phyloP scores from a whole-genome alignment of 2,329 filamentous ascomycete species.

The Fusarium praegraminearum region DNA sequence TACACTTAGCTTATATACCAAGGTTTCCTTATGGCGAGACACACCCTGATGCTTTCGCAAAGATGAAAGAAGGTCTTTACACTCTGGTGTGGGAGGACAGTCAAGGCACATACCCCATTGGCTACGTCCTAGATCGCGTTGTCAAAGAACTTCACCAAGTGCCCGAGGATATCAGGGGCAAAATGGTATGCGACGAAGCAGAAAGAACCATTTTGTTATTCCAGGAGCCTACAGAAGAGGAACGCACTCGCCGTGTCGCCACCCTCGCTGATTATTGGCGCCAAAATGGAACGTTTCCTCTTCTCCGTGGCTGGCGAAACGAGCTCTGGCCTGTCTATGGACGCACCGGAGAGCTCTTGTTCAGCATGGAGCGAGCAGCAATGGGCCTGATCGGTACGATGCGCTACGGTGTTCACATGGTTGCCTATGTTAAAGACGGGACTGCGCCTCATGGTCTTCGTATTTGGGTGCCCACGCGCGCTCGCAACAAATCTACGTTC shows the following conservation, averaged over 20 bases:
- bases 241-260: conserved; percentile 69
- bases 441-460: conserved; percentile 67
- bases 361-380: conserved; percentile 82
- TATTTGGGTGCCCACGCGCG: conserved; percentile 86
- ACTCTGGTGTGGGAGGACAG: conserved; percentile 73
- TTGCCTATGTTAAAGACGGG: conserved; percentile 70
- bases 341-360: conserved; percentile 70
- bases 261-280: conserved; percentile 76
- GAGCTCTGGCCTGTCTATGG: conserved; percentile 85
- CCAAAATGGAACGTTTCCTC: conserved; percentile 75
- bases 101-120: conserved; percentile 73
- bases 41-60: conserved; percentile 67
- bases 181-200: conserved; percentile 70
- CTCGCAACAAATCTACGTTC: conserved; percentile 85
- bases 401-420: conserved; percentile 86
- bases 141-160: conserved; percentile 61
- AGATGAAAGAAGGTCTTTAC: conserved; percentile 71
- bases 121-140: conserved; percentile 67
- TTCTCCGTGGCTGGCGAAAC: conserved; percentile 83
- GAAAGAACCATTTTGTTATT: conserved; percentile 74
- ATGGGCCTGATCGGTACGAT: conserved; percentile 79
- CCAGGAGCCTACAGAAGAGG: conserved; percentile 66
- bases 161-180: conserved; percentile 64
- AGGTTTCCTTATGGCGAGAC: conserved; percentile 84
- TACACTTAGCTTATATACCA: conserved; percentile 13